A percentile compares a stretch with the other conserved stretches of the same genome.
phyloP scores from a whole-genome alignment of 139 green algal species.

The Tetradesmus lagerheimii region DNA sequence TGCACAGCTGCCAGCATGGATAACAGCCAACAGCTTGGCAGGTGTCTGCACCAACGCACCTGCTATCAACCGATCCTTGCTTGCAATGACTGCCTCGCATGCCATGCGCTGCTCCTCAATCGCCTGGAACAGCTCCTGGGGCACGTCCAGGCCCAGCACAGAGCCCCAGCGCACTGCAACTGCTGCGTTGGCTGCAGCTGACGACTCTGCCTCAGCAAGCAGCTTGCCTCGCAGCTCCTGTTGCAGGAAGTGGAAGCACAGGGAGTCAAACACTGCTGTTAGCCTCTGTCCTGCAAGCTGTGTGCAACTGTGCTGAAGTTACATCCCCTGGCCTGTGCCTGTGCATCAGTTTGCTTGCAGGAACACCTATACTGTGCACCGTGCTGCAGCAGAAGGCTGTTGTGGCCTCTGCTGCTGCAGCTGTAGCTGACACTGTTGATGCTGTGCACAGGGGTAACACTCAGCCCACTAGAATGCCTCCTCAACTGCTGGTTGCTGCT shows the following conservation, averaged over 20 bases:
- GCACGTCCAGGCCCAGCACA: constrained; percentile 76
- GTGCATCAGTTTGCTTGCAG: background rate
- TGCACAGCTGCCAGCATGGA: background rate
- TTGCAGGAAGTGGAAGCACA: background rate
- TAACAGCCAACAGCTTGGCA: no score
- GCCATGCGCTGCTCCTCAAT: constrained; percentile 77
- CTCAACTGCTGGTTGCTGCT: background rate
- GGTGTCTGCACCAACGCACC: constrained; percentile 15
- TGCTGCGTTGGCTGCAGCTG: constrained; percentile 75
- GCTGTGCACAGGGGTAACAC: no score
- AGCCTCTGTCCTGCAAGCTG: background rate
- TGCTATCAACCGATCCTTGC: constrained; percentile 77
- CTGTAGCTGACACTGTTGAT: no score
- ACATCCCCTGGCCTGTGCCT: background rate
- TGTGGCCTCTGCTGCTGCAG: background rate
- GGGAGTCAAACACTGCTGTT: background rate
- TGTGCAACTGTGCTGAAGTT: background rate
- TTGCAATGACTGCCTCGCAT: constrained; percentile 74
- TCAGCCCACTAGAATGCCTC: no score
- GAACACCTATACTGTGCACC: background rate
- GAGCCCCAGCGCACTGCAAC: constrained; percentile 81
- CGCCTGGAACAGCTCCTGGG: constrained; percentile 76
- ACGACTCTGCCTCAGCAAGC: constrained; percentile 80
- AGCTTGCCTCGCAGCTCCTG: constrained; percentile 81
- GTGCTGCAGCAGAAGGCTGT: background rate